Evolutionary conservation across 2,329 filamentous ascomycete species (phyloP).

Genomic region (Sphaerulina populicola): DNA sequence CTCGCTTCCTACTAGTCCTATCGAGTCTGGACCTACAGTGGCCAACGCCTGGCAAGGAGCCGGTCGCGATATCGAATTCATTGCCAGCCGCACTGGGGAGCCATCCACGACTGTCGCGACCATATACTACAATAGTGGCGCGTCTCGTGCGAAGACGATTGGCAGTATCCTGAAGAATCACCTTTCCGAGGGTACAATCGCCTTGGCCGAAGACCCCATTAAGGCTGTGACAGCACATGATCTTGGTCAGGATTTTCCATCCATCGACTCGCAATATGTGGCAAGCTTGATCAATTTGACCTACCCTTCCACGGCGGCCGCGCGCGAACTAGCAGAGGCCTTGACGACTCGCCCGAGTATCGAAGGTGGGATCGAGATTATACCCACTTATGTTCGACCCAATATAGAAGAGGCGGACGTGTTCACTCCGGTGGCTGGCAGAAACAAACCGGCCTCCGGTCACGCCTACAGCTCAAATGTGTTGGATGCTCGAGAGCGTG

Average conservation of each 20-base stretch:
- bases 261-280: slow-evolving; percentile 42
- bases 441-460: not conserved
- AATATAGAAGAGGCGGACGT: not conserved
- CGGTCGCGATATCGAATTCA: slow-evolving; percentile 52
- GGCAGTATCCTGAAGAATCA: slow-evolving; percentile 43
- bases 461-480: not conserved
- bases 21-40: slow-evolving; percentile 15
- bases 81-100: slow-evolving; percentile 46
- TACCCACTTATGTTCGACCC: slow-evolving; percentile 41
- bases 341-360: slow-evolving; percentile 38
- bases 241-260: slow-evolving; percentile 48
- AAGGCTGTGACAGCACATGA: slow-evolving; percentile 42
- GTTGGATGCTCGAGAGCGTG: slow-evolving; percentile 19
- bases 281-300: slow-evolving; percentile 50
- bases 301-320: slow-evolving; percentile 49
- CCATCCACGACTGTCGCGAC: slow-evolving; percentile 45
- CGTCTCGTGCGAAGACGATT: slow-evolving; percentile 50
- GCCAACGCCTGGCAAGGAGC: slow-evolving; percentile 53
- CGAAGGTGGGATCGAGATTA: slow-evolving; percentile 41
- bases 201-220: slow-evolving; percentile 17
- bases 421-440: not conserved
- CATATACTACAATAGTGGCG: slow-evolving; percentile 51
- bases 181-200: slow-evolving; percentile 8
- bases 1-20: slow-evolving; percentile 26
- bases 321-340: slow-evolving; percentile 52